Evolutionary conservation across 208 protist species (phyloP).

Genomic region (Wallacemonas sp.): DNA sequence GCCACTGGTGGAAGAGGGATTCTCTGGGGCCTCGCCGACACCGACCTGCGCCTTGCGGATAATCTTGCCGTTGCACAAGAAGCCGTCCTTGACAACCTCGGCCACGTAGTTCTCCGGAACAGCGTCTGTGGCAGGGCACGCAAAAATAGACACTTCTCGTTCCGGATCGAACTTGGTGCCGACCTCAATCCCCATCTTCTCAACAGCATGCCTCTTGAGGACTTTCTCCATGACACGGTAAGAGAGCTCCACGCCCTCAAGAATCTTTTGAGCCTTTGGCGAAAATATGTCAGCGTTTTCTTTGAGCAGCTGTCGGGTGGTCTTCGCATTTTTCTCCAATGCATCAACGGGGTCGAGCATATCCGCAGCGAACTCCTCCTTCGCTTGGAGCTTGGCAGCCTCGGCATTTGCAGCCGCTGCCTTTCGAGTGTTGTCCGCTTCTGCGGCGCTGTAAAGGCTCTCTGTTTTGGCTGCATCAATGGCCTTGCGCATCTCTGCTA

Average conservation of each 20-base stretch:
- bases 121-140: constrained; percentile 28
- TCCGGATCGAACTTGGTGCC: constrained; percentile 46
- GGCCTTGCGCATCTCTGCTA: constrained; percentile 22
- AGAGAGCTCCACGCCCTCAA: constrained; percentile 52
- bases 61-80: constrained; percentile 35
- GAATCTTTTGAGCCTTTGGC: constrained; percentile 20
- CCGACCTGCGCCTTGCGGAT: constrained; percentile 63
- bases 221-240: constrained; percentile 45
- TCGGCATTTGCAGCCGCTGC: constrained; percentile 25
- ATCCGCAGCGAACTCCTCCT: constrained; percentile 51
- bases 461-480: constrained; percentile 47
- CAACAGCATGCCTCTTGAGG: constrained; percentile 49
- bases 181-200: constrained; percentile 22
- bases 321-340: constrained; percentile 36
- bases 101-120: constrained; percentile 36
- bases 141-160: constrained; percentile 44
- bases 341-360: constrained; percentile 65
- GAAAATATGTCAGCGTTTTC: constrained; percentile 20
- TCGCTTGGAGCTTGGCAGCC: constrained; percentile 29
- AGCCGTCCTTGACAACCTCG: constrained; percentile 63
- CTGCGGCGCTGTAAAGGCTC: constrained; percentile 53
- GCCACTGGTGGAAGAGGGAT: too few relatives aligned
- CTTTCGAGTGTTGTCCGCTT: constrained; percentile 61
- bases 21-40: constrained; percentile 32
- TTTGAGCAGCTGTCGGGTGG: constrained; percentile 18